Evolutionary conservation across 2,329 filamentous ascomycete genomes (phyloP).

Genomic region (Anthostomella pinea): DNA sequence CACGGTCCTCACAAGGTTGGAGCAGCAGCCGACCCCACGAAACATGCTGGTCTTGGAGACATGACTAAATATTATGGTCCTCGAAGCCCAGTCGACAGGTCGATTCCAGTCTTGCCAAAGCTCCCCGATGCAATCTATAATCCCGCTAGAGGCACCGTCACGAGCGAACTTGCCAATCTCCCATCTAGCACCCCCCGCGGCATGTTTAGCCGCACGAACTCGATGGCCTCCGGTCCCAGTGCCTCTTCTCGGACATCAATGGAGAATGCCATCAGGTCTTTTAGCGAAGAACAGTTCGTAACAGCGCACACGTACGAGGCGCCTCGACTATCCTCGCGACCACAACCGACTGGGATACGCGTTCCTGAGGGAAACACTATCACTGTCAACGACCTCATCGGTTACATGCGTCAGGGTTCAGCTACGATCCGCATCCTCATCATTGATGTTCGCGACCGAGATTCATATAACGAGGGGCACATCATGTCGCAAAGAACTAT

Average conservation of each 20-base stretch:
- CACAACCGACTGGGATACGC: conserved; percentile 42
- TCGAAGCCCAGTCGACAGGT: conserved; percentile 47
- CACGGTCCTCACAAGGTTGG: conserved; percentile 42
- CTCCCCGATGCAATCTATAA: conserved; percentile 74
- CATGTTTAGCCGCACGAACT: conserved; percentile 60
- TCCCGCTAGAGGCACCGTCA: conserved; percentile 69
- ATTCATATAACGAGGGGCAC: conserved; percentile 83
- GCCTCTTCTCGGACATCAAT: conserved; percentile 26
- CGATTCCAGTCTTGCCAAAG: conserved; percentile 62
- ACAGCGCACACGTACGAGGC: conserved; percentile 28
- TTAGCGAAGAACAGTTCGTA: conserved; percentile 34
- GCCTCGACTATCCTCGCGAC: conserved; percentile 34
- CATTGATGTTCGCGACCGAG: conserved; percentile 79
- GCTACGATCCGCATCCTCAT: conserved; percentile 65
- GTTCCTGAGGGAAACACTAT: conserved; percentile 57
- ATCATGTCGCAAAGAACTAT: conserved; percentile 81
- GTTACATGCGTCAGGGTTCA: conserved; percentile 59
- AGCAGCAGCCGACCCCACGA: conserved; percentile 42
- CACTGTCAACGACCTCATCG: conserved; percentile 66
- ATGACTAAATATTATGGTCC: conserved; percentile 47
- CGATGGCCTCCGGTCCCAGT: conserved; percentile 40
- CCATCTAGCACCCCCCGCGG: conserved; percentile 64
- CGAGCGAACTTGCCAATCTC: conserved; percentile 61
- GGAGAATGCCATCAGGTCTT: conserved; percentile 27
- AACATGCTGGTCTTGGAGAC: conserved; percentile 48